A percentile compares a stretch with the other conserved stretches of the same genome.
phyloP scores from a whole-genome alignment of 371 early-diverging fungal genomes.

The Syncephalastrum monosporum region DNA sequence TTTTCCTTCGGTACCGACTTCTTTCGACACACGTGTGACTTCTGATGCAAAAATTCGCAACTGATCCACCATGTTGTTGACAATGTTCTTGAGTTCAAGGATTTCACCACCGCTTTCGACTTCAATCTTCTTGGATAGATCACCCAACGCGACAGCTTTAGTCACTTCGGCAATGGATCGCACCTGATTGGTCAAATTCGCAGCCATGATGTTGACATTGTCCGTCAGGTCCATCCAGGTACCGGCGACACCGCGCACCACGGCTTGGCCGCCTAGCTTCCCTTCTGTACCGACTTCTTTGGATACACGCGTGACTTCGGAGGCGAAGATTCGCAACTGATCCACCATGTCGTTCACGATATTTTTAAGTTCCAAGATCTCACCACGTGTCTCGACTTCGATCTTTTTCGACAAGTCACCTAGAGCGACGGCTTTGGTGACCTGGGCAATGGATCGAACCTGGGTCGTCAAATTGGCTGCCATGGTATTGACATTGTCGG shows the following conservation, averaged over 20 bases:
- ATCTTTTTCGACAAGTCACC: slow-evolving; percentile 48
- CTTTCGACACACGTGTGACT: slow-evolving; percentile 57
- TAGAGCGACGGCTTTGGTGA: slow-evolving; percentile 22
- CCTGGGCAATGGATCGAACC: slow-evolving; percentile 26
- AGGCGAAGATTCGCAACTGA: slow-evolving; percentile 54
- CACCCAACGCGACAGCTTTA: slow-evolving; percentile 65
- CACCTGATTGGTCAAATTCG: slow-evolving; percentile 60
- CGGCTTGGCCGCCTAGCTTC: too few relatives aligned
- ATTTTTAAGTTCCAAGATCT: slow-evolving; percentile 41
- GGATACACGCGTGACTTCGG: slow-evolving; percentile 34
- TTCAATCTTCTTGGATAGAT: slow-evolving; percentile 56
- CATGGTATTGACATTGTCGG: slow-evolving; percentile 33
- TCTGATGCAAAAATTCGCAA: slow-evolving; percentile 52
- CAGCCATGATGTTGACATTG: slow-evolving; percentile 48
- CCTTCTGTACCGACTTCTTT: too few relatives aligned
- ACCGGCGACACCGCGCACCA: slow-evolving; percentile 20
- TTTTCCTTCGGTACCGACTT: slow-evolving; percentile 64
- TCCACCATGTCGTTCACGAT: slow-evolving; percentile 39
- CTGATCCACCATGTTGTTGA: slow-evolving; percentile 49
- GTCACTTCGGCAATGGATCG: slow-evolving; percentile 63
- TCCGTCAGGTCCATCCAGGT: slow-evolving; percentile 41
- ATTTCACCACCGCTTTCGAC: slow-evolving; percentile 59
- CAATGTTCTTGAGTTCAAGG: slow-evolving; percentile 60
- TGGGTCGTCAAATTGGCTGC: slow-evolving; percentile 24
- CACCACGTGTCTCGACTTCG: slow-evolving; percentile 30